phyloP scores from a whole-genome alignment of 768 basidiomycete species.

The Epithele typhae region DNA sequence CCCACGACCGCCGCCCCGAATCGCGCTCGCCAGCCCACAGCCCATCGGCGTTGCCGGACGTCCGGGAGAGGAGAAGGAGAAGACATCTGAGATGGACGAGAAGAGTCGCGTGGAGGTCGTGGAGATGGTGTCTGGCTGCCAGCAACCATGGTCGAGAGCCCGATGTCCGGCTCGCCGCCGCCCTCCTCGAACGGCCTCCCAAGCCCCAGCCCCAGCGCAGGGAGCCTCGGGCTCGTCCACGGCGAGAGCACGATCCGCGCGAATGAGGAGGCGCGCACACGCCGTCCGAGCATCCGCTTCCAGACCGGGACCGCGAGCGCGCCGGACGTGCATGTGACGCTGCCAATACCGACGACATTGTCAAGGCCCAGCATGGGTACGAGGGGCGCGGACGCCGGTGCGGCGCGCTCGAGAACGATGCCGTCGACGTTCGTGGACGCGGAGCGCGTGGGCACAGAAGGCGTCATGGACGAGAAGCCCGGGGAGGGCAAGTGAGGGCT shows the following conservation, averaged over 20 bases:
- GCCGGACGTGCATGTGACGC: constrained; percentile 3
- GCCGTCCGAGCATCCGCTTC: constrained; percentile 8
- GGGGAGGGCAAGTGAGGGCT: too few species aligned
- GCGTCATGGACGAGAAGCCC: neutral
- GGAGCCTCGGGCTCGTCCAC: constrained; percentile 6
- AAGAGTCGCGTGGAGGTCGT: neutral
- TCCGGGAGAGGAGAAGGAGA: constrained; percentile 4
- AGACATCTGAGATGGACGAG: neutral
- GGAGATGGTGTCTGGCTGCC: neutral
- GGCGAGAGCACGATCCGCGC: neutral
- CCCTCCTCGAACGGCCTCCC: neutral
- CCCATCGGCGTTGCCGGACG: neutral
- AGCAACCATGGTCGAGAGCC: constrained; percentile 1
- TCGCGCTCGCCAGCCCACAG: neutral
- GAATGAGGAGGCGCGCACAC: neutral
- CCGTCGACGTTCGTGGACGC: constrained; percentile 4
- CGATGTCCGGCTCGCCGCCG: neutral
- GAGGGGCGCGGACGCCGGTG: constrained; percentile 1
- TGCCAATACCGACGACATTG: too few species aligned
- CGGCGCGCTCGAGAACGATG: constrained; percentile 12
- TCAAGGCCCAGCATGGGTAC: too few species aligned
- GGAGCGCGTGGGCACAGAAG: constrained; percentile 9
- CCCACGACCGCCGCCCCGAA: neutral
- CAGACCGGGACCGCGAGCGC: constrained; percentile 2
- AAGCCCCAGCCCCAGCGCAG: neutral